Conservation (phyloP, 2,329 filamentous ascomycete species). For the Stemphylium lycopersici region DNA sequence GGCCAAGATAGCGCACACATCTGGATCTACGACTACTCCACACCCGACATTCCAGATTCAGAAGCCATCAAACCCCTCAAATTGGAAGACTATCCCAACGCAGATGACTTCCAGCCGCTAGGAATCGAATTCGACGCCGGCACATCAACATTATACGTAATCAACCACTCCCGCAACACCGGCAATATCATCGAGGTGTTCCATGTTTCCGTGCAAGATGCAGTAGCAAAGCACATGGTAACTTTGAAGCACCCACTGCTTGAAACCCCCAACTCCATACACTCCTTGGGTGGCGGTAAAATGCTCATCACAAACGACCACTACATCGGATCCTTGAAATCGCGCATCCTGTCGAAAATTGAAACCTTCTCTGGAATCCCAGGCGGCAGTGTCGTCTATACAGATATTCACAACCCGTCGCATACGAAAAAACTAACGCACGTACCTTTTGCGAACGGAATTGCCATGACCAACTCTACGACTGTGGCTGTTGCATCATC, state of each 20-base stretch:
- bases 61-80: slow-evolving; percentile 33
- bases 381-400: slow-evolving; percentile 46
- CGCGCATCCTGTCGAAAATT: slow-evolving; percentile 38
- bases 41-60: slow-evolving; percentile 19
- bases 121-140: slow-evolving; percentile 48
- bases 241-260: slow-evolving; percentile 43
- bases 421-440: slow-evolving; percentile 33
- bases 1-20: slow-evolving; percentile 35
- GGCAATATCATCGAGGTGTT: slow-evolving; percentile 45
- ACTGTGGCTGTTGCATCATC: slow-evolving; percentile 50
- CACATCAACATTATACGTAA: slow-evolving; percentile 47
- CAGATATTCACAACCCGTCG: slow-evolving; percentile 30
- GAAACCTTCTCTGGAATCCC: slow-evolving; percentile 50
- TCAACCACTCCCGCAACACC: slow-evolving; percentile 46
- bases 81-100: slow-evolving; percentile 30
- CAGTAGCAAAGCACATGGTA: slow-evolving; percentile 34
- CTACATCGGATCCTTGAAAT: slow-evolving; percentile 37
- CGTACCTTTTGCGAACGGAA: slow-evolving; percentile 52
- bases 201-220: slow-evolving; percentile 29
- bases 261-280: slow-evolving; percentile 50
- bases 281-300: slow-evolving; percentile 38
- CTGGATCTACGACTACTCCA: slow-evolving; percentile 50
- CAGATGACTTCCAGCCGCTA: slow-evolving; percentile 51
- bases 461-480: slow-evolving; percentile 45
- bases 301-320: slow-evolving; percentile 54